Base-by-base conservation (phyloP, 352 stramenopile species). In the Phytophthora ramorum region DNA sequence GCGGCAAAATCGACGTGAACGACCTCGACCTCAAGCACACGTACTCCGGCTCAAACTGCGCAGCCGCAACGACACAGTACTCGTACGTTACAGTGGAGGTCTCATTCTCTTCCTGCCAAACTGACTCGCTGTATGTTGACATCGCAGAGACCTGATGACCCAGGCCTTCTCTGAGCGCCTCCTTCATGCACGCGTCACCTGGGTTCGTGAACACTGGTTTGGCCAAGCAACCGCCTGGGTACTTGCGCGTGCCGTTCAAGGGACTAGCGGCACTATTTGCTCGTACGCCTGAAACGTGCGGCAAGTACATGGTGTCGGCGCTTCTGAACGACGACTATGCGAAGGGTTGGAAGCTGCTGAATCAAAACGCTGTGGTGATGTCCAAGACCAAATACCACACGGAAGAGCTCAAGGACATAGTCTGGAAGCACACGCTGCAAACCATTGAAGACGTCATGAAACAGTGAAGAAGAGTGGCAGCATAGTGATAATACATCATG, bases 21-120 rank as follows among this genome's bases (percentile, higher is more conserved):
- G 66, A 74, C 17, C 56, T 74, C 17, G 66, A 74, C 35, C 49
- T 74, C 2, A 74, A 74, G 20, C 47, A 43, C 12, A 55, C 60
- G 4, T 74, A 43, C 37, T 71, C 66, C 17, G 30, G 16, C 5
- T 58, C 40, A 41, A 48, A 60, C 40, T 74, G 66, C 24, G 60
- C 47, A 3, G 54, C 63, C 7, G 53, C 35, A 19, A 70, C 66
- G 32, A 74, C 48, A 4, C 52, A 62, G 38, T 74, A 74, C 34
- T 70, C 66, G 66, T 74, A 71, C 54, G 66, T 55, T 45, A n/a
- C 34, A 30, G 17, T 2, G 20, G 3, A 48, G 10, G 12, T 32
- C 43, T 3, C 17, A 35, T 34, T 14, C 0, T 32, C 32, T 34
- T 22, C 17, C 14, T 49, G 45, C 20, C 35, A 30, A 34, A 24